phyloP scores from a whole-genome alignment of 768 basidiomycete species.

The Phaffia australis region DNA sequence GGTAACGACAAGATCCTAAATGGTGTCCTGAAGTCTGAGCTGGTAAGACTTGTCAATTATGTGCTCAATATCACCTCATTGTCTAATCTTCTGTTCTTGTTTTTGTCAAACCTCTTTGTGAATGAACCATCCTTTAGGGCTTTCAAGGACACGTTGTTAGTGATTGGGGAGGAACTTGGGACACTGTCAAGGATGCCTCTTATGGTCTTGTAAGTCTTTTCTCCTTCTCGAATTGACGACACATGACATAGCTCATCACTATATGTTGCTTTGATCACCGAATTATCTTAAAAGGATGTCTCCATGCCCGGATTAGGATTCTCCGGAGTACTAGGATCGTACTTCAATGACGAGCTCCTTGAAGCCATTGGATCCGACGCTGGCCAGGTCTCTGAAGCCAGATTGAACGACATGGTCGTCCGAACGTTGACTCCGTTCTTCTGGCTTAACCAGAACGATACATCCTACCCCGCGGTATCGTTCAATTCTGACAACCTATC shows the following conservation, averaged over 20 bases:
- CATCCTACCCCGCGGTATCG: constrained; percentile 49
- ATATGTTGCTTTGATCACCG: no score
- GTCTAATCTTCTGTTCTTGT: neutral
- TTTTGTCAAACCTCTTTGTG: neutral
- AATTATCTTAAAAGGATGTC: neutral
- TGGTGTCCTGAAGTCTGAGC: constrained; percentile 35
- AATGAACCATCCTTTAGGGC: neutral
- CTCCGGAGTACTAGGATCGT: constrained; percentile 5
- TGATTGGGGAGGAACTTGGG: constrained; percentile 23
- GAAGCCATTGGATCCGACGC: neutral
- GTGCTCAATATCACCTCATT: neutral
- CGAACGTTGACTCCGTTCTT: constrained; percentile 58
- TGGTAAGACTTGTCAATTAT: constrained; percentile 14
- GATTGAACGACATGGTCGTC: constrained; percentile 45
- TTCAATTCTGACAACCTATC: constrained; percentile 31
- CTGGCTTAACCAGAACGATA: constrained; percentile 42
- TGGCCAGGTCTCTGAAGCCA: constrained; percentile 1
- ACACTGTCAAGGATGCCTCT: neutral
- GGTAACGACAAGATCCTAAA: constrained; percentile 35
- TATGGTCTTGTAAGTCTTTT: neutral
- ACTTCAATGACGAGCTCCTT: constrained; percentile 16
- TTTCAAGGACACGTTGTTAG: constrained; percentile 11
- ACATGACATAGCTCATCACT: no score
- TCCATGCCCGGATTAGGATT: constrained; percentile 18
- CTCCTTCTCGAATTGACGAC: neutral